These are phyloP conservation scores for Solanum medicagineum DNA, from an alignment of 257 asterid species.

Conservation along the genomic window DNA sequence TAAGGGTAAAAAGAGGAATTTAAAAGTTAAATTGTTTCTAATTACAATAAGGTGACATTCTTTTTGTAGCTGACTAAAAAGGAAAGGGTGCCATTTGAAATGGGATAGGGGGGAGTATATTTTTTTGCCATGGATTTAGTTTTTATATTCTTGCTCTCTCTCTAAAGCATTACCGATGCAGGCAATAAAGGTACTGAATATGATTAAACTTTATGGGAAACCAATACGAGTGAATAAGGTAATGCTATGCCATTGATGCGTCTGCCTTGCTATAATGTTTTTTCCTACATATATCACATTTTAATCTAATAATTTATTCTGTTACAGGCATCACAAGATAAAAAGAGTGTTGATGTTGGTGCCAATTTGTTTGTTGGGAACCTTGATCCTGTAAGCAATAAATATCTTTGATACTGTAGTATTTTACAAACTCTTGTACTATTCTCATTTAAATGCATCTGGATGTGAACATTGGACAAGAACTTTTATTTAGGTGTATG, in stretches of 20 bases:
- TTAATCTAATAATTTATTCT: neutral
- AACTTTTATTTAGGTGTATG: neutral
- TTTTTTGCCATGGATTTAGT: neutral
- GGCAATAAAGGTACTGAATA: conserved; percentile 89
- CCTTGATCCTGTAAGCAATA: conserved; percentile 82
- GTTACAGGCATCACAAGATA: conserved; percentile 88
- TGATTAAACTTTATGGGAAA: conserved; percentile 84
- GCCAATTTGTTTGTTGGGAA: conserved; percentile 95
- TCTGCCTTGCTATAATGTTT: neutral
- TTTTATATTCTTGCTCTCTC: neutral
- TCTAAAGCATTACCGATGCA: conserved; percentile 12
- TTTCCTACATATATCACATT: neutral
- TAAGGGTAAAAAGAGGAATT: too few relatives aligned
- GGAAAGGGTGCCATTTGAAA: too few relatives aligned
- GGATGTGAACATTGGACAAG: neutral
- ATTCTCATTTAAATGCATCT: neutral
- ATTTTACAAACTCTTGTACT: neutral
- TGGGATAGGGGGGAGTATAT: neutral
- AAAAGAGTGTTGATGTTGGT: conserved; percentile 95
- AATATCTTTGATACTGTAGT: neutral
- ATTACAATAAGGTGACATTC: too few relatives aligned
- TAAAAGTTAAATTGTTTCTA: too few relatives aligned
- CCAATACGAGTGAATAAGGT: conserved; percentile 92
- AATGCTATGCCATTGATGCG: neutral
- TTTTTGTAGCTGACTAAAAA: too few relatives aligned